Conservation (phyloP, 306 rosid genomes). For the Cicer arietinum region DNA sequence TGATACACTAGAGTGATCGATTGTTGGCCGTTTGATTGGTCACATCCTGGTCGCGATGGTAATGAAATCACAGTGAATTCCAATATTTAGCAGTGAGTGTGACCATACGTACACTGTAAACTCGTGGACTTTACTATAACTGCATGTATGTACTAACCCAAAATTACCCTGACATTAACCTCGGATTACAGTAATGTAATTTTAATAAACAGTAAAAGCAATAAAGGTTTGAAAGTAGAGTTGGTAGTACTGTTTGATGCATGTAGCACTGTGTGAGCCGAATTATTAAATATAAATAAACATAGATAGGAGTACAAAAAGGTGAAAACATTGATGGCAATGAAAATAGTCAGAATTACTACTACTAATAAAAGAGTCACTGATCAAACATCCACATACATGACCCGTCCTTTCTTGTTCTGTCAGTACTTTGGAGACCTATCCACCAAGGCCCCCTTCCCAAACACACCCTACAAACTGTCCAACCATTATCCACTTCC, state of each 20-base stretch:
- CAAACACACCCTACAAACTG: constrained; percentile 22
- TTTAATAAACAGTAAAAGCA: constrained; percentile 38
- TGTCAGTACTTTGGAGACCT: constrained; percentile 61
- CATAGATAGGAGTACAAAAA: constrained; percentile 31
- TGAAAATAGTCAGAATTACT: constrained; percentile 37
- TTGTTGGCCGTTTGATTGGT: constrained; percentile 40
- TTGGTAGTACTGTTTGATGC: constrained; percentile 21
- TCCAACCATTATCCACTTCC: background rate
- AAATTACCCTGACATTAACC: constrained; percentile 41
- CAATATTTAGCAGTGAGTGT: constrained; percentile 6
- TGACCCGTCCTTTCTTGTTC: constrained; percentile 50
- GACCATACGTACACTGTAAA: constrained; percentile 19
- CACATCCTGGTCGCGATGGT: background rate
- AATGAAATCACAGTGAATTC: background rate
- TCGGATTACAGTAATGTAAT: constrained; percentile 51
- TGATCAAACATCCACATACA: constrained; percentile 50
- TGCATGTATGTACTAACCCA: constrained; percentile 19
- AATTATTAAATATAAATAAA: constrained; percentile 21
- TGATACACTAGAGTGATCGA: background rate
- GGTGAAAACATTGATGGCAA: constrained; percentile 41
- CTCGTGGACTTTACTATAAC: constrained; percentile 27
- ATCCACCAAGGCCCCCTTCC: constrained; percentile 28
- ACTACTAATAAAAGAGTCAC: constrained; percentile 20
- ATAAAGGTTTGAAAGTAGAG: background rate
- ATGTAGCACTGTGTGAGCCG: constrained; percentile 26